Percentiles rank a stretch among this genome's conserved stretches.
Evolutionary conservation across 495 filamentous ascomycete species (phyloP).

Genomic region (Podospora australis): DNA sequence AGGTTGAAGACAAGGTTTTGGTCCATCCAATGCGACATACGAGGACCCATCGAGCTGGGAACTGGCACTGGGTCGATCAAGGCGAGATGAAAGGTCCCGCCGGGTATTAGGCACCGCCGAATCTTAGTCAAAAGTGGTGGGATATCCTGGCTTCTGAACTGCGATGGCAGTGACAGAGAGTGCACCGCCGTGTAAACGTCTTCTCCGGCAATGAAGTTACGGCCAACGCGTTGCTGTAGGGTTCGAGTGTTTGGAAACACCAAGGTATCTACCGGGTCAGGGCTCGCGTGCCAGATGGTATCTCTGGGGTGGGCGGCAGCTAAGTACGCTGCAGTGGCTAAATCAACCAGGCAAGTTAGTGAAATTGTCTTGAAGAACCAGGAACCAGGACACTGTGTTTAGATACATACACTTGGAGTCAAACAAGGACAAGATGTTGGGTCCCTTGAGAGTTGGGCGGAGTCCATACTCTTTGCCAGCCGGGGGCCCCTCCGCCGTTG

Average conservation of each 20-base stretch:
- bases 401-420: slow-evolving; percentile 34
- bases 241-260: not conserved
- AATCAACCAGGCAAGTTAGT: too few relatives aligned
- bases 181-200: slow-evolving; percentile 28
- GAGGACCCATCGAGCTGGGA: slow-evolving; percentile 36
- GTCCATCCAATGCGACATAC: slow-evolving; percentile 42
- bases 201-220: slow-evolving; percentile 27
- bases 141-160: slow-evolving; percentile 33
- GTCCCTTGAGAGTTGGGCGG: not conserved
- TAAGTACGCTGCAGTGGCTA: too few relatives aligned
- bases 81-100: slow-evolving; percentile 37
- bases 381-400: not conserved
- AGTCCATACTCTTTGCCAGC: not conserved
- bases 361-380: too few relatives aligned
- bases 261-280: too few relatives aligned
- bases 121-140: slow-evolving; percentile 32
- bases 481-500: too few relatives aligned
- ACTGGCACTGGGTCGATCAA: slow-evolving; percentile 43
- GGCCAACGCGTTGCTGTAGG: not conserved
- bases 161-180: slow-evolving; percentile 31
- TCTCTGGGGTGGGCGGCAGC: too few relatives aligned
- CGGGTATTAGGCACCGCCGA: slow-evolving; percentile 29
- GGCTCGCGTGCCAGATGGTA: too few relatives aligned
- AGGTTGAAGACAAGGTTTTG: slow-evolving; percentile 40
- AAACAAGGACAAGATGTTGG: slow-evolving; percentile 33